Percentiles rank a stretch among this genome's conserved stretches.
phyloP scores from a whole-genome alignment of 345 rosid genomes.

The Citrus reticulata region DNA sequence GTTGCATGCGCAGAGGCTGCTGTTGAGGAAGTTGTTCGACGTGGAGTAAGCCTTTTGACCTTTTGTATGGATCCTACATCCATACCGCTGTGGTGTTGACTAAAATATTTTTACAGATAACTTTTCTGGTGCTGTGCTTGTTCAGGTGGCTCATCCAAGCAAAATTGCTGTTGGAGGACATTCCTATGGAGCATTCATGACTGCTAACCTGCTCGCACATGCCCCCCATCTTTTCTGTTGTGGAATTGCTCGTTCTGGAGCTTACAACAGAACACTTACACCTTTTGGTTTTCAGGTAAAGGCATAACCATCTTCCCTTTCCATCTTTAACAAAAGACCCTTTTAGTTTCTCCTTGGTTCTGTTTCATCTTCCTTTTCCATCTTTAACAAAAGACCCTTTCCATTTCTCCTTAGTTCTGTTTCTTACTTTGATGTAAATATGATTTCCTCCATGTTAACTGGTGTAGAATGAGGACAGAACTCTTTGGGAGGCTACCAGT shows the following conservation, averaged over 20 bases:
- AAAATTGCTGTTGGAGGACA: slow-evolving; percentile 98
- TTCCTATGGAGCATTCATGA: slow-evolving; percentile 99
- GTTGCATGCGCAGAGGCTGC: slow-evolving; percentile 99
- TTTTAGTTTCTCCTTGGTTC: neutral
- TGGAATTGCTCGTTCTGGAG: slow-evolving; percentile 97
- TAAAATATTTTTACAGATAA: slow-evolving; percentile 11
- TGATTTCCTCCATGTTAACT: slow-evolving; percentile 8
- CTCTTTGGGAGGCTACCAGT: slow-evolving; percentile 90
- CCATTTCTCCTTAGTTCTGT: neutral
- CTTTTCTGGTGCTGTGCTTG: slow-evolving; percentile 17
- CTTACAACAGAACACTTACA: slow-evolving; percentile 97
- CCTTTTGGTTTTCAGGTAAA: slow-evolving; percentile 97
- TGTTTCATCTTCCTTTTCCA: neutral
- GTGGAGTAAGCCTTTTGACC: slow-evolving; percentile 59
- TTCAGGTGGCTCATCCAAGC: slow-evolving; percentile 83
- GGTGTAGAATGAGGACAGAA: slow-evolving; percentile 87
- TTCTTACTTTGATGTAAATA: slow-evolving; percentile 10
- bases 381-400: neutral
- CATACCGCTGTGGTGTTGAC: neutral
- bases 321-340: neutral
- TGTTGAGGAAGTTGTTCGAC: slow-evolving; percentile 88
- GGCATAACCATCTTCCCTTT: neutral
- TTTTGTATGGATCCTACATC: neutral
- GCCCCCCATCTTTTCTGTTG: slow-evolving; percentile 97
- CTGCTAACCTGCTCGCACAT: slow-evolving; percentile 94